Conservation (phyloP, 495 filamentous ascomycete genomes). For the Aspergillus incahuasiensis region DNA sequence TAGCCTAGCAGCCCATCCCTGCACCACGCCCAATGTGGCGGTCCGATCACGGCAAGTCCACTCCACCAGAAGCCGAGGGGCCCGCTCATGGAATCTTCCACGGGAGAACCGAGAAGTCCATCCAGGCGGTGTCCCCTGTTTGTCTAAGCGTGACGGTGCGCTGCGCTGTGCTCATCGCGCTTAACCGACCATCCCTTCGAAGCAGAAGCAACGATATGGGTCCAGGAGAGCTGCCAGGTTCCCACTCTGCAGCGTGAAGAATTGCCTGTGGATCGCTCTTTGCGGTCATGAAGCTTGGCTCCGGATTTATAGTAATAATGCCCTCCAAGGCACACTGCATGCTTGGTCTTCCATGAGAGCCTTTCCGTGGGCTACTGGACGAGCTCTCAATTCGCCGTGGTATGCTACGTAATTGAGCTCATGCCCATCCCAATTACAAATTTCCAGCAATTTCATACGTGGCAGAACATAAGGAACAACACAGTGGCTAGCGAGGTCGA, state of each 20-base stretch:
- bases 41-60: constrained; percentile 23
- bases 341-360: neutral
- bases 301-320: neutral
- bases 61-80: constrained; percentile 24
- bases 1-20: constrained; percentile 11
- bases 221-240: constrained; percentile 6
- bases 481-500: constrained; percentile 9
- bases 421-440: neutral
- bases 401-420: neutral
- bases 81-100: constrained; percentile 28
- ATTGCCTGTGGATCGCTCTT: constrained; percentile 19
- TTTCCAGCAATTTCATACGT: constrained; percentile 3
- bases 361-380: neutral
- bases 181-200: constrained; percentile 6
- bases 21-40: constrained; percentile 26
- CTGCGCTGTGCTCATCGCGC: constrained; percentile 7
- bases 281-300: constrained; percentile 21
- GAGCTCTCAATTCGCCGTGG: neutral
- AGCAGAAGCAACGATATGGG: neutral
- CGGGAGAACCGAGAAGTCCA: constrained; percentile 12
- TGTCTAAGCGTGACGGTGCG: neutral
- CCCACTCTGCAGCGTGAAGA: constrained; percentile 11
- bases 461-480: constrained; percentile 7
- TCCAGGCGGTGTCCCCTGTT: constrained; percentile 12
- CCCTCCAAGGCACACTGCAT: neutral